A percentile compares a stretch with the other conserved stretches of the same genome.
phyloP scores from a whole-genome alignment of 768 basidiomycete species.

The Ramaria sp. region DNA sequence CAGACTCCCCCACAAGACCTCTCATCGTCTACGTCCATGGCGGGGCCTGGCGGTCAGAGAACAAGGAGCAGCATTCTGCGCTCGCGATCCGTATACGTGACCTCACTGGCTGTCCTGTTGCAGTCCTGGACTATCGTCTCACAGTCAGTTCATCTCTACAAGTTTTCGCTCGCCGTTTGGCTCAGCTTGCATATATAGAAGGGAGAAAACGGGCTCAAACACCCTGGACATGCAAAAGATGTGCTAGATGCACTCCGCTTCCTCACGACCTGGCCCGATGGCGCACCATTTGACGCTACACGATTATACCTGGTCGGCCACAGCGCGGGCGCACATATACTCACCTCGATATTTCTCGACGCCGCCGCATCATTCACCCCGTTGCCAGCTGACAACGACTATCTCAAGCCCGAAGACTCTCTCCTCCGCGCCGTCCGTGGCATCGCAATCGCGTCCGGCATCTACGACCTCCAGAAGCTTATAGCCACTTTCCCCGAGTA shows the following conservation, averaged over 20 bases:
- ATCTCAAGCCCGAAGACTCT: slow-evolving; percentile 6
- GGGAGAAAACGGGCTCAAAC: slow-evolving; percentile 30
- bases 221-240: slow-evolving; percentile 67
- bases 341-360: slow-evolving; percentile 57
- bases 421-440: slow-evolving; percentile 39
- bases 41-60: slow-evolving; percentile 80
- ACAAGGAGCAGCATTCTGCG: slow-evolving; percentile 48
- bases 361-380: slow-evolving; percentile 29
- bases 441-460: slow-evolving; percentile 62
- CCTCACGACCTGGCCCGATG: slow-evolving; percentile 35
- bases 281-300: slow-evolving; percentile 26
- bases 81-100: slow-evolving; percentile 45
- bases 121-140: slow-evolving; percentile 71
- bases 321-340: slow-evolving; percentile 77
- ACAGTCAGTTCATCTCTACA: slow-evolving; percentile 26
- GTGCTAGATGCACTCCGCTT: slow-evolving; percentile 51
- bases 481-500: slow-evolving; percentile 58
- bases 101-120: slow-evolving; percentile 45
- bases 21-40: slow-evolving; percentile 71
- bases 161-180: not conserved
- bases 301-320: slow-evolving; percentile 59
- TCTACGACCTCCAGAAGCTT: slow-evolving; percentile 64
- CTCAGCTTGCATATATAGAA: slow-evolving; percentile 1
- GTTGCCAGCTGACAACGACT: slow-evolving; percentile 30
- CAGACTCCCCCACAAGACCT: slow-evolving; percentile 13